These are phyloP conservation scores for Penicillium digitatum DNA, from an alignment of 2,329 filamentous ascomycete genomes.

Conservation along the genomic window DNA sequence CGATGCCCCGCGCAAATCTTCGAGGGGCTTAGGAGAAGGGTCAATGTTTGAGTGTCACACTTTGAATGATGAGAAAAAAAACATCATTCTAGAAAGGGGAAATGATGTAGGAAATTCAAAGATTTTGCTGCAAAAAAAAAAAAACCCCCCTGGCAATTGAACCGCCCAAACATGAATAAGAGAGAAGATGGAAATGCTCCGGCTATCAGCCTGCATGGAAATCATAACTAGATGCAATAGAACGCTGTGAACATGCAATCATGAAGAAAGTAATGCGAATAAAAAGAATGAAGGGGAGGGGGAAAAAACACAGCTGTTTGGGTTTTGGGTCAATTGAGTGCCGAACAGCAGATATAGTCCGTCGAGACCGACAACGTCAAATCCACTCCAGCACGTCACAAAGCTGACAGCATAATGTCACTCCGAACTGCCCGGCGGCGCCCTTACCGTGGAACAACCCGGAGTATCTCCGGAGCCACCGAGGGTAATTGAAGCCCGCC, in stretches of 20 bases:
- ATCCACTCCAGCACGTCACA: not conserved
- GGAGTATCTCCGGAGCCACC: not conserved
- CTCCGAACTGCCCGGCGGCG: not conserved
- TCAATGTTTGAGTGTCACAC: not conserved
- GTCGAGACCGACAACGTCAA: not conserved
- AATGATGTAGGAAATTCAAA: not conserved
- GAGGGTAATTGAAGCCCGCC: not conserved
- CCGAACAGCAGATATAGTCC: not conserved
- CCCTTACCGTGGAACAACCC: not conserved
- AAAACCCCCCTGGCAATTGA: not conserved
- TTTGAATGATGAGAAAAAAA: not conserved
- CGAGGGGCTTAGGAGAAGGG: slow-evolving; percentile 3
- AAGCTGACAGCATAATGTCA: not conserved
- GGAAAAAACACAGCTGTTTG: not conserved
- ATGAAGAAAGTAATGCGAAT: slow-evolving; percentile 2
- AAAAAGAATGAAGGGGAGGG: not conserved
- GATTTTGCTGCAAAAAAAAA: slow-evolving; percentile 1
- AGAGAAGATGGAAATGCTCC: not conserved
- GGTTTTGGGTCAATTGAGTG: not conserved
- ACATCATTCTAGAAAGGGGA: not conserved
- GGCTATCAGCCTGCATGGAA: not conserved
- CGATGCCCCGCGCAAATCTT: slow-evolving; percentile 9
- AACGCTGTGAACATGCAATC: slow-evolving; percentile 6
- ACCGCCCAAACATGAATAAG: not conserved
- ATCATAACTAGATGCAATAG: slow-evolving; percentile 7